These are phyloP conservation scores for Crepidotus sp. DNA, from an alignment of 1,284 basidiomycete genomes.

Conservation along the genomic window DNA sequence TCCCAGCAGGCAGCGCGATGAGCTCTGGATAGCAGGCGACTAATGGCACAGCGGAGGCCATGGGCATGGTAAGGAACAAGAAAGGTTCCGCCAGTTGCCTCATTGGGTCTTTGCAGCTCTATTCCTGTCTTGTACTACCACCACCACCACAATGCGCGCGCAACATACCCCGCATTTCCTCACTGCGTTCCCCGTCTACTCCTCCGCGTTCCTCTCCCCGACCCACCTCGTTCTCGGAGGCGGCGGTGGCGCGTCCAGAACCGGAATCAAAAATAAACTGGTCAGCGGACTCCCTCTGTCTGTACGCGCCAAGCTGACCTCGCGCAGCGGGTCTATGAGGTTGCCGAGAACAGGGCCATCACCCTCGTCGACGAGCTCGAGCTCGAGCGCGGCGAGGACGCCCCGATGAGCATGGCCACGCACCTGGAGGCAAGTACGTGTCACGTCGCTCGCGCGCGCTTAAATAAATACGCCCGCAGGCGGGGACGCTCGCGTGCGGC, in stretches of 20 bases:
- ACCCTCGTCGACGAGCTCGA: constrained; percentile 61
- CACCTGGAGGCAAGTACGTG: constrained; percentile 45
- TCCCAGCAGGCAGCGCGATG: neutral
- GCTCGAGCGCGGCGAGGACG: constrained; percentile 76
- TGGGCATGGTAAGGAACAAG: neutral
- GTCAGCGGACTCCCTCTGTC: constrained; percentile 30
- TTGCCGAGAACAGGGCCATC: constrained; percentile 52
- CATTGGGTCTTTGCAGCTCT: too few relatives aligned
- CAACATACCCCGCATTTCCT: constrained; percentile 72
- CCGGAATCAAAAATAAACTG: constrained; percentile 88
- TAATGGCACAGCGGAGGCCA: neutral
- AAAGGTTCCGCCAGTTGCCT: neutral
- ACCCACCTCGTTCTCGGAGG: constrained; percentile 80
- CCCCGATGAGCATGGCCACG: constrained; percentile 86
- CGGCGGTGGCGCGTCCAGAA: constrained; percentile 74
- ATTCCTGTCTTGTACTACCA: too few relatives aligned
- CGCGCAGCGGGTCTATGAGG: constrained; percentile 61
- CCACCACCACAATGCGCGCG: constrained; percentile 54
- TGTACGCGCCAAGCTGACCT: constrained; percentile 9
- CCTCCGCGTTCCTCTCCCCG: constrained; percentile 71
- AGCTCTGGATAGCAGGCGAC: constrained; percentile 12
- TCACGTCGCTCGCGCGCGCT: neutral
- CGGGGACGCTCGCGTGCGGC: constrained; percentile 65
- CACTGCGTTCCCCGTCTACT: constrained; percentile 79
- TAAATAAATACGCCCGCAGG: constrained; percentile 20